Conservation (phyloP, 140 eudicot species). For the Flaveria floridana region DNA sequence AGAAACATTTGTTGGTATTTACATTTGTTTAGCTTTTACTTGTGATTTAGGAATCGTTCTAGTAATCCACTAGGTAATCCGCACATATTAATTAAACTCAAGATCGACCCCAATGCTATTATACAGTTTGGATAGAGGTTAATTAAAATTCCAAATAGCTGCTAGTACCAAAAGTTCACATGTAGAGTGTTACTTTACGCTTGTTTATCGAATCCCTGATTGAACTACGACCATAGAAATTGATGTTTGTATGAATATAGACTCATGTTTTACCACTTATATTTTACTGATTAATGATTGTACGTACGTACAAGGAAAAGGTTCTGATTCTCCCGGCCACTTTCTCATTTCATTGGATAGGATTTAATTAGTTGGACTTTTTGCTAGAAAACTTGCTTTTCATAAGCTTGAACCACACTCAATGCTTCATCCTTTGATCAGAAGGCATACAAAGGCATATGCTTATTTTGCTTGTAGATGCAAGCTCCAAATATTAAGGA, state of each 20-base stretch:
- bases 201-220: slow-evolving; percentile 22
- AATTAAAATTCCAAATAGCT: not conserved
- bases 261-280: too few relatives aligned
- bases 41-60: not conserved
- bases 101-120: not conserved
- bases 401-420: slow-evolving; percentile 30
- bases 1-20: not conserved
- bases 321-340: slow-evolving; percentile 30
- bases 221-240: slow-evolving; percentile 31
- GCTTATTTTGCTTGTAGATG: not conserved
- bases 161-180: not conserved
- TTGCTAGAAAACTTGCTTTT: slow-evolving; percentile 27
- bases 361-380: slow-evolving; percentile 17
- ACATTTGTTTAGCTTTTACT: not conserved
- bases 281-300: slow-evolving; percentile 16
- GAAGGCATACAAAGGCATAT: not conserved
- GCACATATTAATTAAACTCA: not conserved
- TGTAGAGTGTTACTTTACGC: slow-evolving; percentile 25
- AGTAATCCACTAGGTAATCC: not conserved
- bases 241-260: slow-evolving; percentile 23
- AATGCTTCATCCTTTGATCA: slow-evolving; percentile 2
- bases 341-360: slow-evolving; percentile 26
- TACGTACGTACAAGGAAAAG: not conserved
- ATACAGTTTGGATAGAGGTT: not conserved
- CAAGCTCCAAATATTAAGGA: not conserved